Conservation (phyloP, 805 yeast species). For the Wickerhamomyces xylosicus region DNA sequence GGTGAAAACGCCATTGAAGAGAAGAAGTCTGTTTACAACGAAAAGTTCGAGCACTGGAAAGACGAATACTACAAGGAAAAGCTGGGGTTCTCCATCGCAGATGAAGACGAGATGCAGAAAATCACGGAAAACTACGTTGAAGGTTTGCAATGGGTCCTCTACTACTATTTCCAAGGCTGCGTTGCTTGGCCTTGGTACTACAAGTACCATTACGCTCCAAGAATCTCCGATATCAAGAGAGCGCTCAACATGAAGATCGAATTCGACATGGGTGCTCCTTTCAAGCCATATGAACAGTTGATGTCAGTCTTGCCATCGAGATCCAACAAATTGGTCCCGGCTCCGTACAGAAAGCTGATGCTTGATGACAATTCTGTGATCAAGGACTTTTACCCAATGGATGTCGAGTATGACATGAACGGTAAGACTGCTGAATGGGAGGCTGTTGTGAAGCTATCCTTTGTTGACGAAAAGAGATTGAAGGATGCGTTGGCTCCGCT, state of each 20-base stretch:
- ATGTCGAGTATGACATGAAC: constrained; percentile 81
- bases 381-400: constrained; percentile 80
- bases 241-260: constrained; percentile 59
- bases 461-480: constrained; percentile 78
- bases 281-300: constrained; percentile 88
- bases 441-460: constrained; percentile 86
- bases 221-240: constrained; percentile 73
- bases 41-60: constrained; percentile 76
- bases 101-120: constrained; percentile 47
- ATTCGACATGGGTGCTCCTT: constrained; percentile 68
- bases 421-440: constrained; percentile 98
- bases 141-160: constrained; percentile 95
- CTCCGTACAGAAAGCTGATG: constrained; percentile 72
- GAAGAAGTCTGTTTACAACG: constrained; percentile 56
- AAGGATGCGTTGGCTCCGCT: constrained; percentile 62
- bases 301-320: constrained; percentile 97
- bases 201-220: constrained; percentile 85
- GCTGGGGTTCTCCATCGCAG: constrained; percentile 50
- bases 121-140: constrained; percentile 77
- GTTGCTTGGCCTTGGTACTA: constrained; percentile 96
- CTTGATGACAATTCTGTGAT: constrained; percentile 80
- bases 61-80: constrained; percentile 78
- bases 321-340: constrained; percentile 71
- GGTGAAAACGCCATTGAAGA: constrained; percentile 37
- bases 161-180: constrained; percentile 82